Percentiles rank a stretch among this genome's conserved stretches.
Evolutionary conservation across 1,139 yeast genomes (phyloP).

Genomic region (Candida sojae): DNA sequence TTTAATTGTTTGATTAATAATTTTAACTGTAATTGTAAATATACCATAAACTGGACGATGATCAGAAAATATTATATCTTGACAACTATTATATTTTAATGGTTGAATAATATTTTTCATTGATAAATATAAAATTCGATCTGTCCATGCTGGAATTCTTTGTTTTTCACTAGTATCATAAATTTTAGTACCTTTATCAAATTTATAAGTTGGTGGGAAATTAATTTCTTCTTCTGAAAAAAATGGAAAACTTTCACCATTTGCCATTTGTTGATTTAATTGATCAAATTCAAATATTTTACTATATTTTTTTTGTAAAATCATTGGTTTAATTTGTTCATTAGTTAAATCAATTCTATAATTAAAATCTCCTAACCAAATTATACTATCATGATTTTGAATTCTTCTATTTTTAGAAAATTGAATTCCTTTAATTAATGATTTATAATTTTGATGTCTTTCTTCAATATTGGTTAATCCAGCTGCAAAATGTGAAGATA

Average conservation of each 20-base stretch:
- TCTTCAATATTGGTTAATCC: conserved; percentile 79
- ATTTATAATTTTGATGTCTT: conserved; percentile 78
- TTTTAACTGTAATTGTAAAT: conserved; percentile 66
- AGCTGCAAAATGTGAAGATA: conserved; percentile 89
- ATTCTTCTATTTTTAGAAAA: conserved; percentile 52
- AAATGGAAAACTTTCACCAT: conserved; percentile 64
- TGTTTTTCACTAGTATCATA: conserved; percentile 92
- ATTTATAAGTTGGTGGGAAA: conserved; percentile 91
- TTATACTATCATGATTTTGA: conserved; percentile 79
- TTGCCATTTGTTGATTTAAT: conserved; percentile 66
- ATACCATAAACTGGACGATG: conserved; percentile 91
- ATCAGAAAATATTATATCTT: conserved; percentile 73
- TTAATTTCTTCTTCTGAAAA: conserved; percentile 76
- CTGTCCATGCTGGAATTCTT: conserved; percentile 97
- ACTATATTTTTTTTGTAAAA: conserved; percentile 51
- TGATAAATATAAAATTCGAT: conserved; percentile 56
- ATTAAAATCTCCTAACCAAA: conserved; percentile 94
- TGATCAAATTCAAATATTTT: conserved; percentile 75
- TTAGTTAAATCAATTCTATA: conserved; percentile 74
- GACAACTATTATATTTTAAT: conserved; percentile 61
- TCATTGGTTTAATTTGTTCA: conserved; percentile 62
- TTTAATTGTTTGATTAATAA: conserved; percentile 67
- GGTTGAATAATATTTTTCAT: conserved; percentile 63
- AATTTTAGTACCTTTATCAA: conserved; percentile 73
- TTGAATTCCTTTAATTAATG: conserved; percentile 60